These are phyloP conservation scores for Lodderomyces elongisporus DNA, from an alignment of 1,139 yeast genomes.

Conservation along the genomic window DNA sequence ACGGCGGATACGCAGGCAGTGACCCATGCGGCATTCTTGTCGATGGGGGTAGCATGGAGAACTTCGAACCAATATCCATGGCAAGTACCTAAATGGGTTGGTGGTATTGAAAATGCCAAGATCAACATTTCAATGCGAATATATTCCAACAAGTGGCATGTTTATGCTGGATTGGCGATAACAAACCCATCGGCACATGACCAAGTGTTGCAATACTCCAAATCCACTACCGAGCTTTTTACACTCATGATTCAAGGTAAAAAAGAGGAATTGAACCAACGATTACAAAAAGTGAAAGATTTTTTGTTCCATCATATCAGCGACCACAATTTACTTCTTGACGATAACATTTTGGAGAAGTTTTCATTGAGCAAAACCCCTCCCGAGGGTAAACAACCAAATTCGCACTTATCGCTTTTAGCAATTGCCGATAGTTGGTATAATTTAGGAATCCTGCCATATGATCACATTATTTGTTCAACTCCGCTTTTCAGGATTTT, in stretches of 20 bases:
- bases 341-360: constrained; percentile 74
- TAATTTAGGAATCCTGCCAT: constrained; percentile 78
- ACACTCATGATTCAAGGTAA: constrained; percentile 75
- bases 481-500: constrained; percentile 89
- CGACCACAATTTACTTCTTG: constrained; percentile 54
- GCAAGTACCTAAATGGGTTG: constrained; percentile 82
- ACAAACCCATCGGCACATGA: constrained; percentile 92
- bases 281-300: constrained; percentile 64
- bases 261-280: constrained; percentile 48
- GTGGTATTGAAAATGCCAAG: constrained; percentile 94
- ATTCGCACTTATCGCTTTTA: constrained; percentile 80
- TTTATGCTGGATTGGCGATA: constrained; percentile 94
- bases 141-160: constrained; percentile 94
- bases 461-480: constrained; percentile 94
- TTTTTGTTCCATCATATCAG: constrained; percentile 68
- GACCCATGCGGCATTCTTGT: constrained; percentile 93
- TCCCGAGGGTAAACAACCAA: constrained; percentile 68
- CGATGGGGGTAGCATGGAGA: constrained; percentile 98
- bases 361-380: constrained; percentile 76
- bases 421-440: constrained; percentile 96
- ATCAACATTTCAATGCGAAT: constrained; percentile 88
- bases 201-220: constrained; percentile 86
- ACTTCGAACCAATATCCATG: constrained; percentile 83
- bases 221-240: constrained; percentile 76
- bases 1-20: constrained; percentile 99